Evolutionary conservation across 1,139 yeast species (phyloP).

Genomic region (Diutina pseudorugosa): DNA sequence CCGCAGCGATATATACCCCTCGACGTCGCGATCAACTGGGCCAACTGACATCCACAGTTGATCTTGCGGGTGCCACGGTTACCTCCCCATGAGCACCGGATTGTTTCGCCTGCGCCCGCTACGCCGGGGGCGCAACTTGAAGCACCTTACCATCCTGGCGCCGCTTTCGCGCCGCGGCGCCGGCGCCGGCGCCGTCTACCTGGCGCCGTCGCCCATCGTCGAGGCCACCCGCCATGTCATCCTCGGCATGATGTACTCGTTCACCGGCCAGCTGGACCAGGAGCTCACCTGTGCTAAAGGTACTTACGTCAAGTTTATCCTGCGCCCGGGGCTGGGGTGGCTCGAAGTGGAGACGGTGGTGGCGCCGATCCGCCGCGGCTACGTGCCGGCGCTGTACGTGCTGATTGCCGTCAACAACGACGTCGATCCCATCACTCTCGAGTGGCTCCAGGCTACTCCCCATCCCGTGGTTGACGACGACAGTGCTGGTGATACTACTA

Average conservation of each 20-base stretch:
- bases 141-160: conserved; percentile 3
- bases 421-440: conserved; percentile 2
- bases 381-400: conserved; percentile 2
- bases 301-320: background rate
- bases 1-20: background rate
- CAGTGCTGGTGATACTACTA: background rate
- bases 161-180: background rate
- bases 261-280: background rate
- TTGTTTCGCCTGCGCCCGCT: conserved; percentile 2
- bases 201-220: background rate
- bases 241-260: background rate
- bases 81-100: background rate
- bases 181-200: background rate
- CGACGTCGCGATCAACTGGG: background rate
- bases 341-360: conserved; percentile 1
- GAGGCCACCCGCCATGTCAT: background rate
- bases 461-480: background rate
- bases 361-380: background rate
- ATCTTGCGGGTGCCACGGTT: background rate
- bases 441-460: conserved; percentile 1
- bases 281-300: background rate
- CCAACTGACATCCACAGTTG: too few relatives aligned
- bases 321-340: conserved; percentile 2
- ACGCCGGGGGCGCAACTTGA: background rate
- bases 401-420: background rate